Conservation (phyloP, 2,329 filamentous ascomycete species). For the Fusarium vanettenii region DNA sequence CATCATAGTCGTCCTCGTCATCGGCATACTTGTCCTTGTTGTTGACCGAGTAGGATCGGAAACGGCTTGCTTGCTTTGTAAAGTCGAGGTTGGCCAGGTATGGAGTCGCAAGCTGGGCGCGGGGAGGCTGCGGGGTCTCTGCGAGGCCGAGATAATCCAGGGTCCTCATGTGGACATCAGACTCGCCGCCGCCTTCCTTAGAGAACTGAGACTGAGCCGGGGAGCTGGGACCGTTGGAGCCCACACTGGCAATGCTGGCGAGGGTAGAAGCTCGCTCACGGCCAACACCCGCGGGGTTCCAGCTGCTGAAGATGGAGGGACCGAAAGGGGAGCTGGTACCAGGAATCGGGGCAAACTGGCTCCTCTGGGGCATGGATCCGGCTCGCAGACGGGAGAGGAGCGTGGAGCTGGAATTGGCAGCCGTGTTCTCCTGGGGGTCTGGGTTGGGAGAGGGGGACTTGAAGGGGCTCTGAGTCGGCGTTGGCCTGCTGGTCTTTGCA, state of each 20-base stretch:
- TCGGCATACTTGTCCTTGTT: conserved; percentile 98
- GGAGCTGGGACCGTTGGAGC: conserved; percentile 90
- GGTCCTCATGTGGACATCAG: conserved; percentile 88
- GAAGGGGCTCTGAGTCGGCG: conserved; percentile 89
- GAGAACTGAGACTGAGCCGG: conserved; percentile 89
- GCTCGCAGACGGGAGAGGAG: conserved; percentile 88
- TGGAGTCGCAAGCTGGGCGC: conserved; percentile 79
- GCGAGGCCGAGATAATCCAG: conserved; percentile 95
- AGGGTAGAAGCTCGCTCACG: conserved; percentile 89
- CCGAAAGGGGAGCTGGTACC: conserved; percentile 79
- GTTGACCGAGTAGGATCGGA: conserved; percentile 98
- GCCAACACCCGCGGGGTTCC: conserved; percentile 74
- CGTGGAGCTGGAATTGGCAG: conserved; percentile 77
- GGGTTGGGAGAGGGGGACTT: conserved; percentile 71
- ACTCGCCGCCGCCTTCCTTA: conserved; percentile 84
- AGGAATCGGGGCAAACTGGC: conserved; percentile 71
- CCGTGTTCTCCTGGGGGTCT: conserved; percentile 58
- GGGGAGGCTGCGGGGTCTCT: conserved; percentile 86
- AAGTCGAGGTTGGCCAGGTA: conserved; percentile 82
- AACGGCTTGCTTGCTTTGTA: conserved; percentile 83
- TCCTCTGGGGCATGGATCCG: conserved; percentile 92
- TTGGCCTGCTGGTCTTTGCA: conserved; percentile 84
- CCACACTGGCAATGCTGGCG: conserved; percentile 83
- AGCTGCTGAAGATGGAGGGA: conserved; percentile 89
- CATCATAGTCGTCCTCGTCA: conserved; percentile 81